phyloP scores from a whole-genome alignment of 371 early-diverging fungal species.

The Blakeslea trispora region DNA sequence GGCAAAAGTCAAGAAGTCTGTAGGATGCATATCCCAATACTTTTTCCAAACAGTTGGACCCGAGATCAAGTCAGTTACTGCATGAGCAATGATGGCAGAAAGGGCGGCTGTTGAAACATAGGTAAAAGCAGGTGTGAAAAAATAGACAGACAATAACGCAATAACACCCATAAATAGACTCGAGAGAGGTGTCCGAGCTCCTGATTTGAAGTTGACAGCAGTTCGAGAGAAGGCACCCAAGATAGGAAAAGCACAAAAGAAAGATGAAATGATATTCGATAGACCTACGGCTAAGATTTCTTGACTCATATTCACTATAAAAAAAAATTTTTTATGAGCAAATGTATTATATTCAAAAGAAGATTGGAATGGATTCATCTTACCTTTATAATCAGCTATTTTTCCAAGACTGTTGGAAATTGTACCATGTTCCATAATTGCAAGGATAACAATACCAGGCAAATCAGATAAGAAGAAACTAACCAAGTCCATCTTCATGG shows the following conservation, averaged over 20 bases:
- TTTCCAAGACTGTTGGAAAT: conserved; percentile 80
- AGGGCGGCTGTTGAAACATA: conserved; percentile 80
- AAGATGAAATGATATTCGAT: conserved; percentile 76
- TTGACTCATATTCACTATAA: conserved; percentile 66
- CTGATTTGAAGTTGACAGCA: conserved; percentile 73
- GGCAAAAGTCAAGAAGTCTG: conserved; percentile 40
- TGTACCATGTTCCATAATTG: conserved; percentile 86
- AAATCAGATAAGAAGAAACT: conserved; percentile 53
- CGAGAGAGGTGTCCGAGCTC: conserved; percentile 74
- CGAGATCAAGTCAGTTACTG: conserved; percentile 62
- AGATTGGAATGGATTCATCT: conserved; percentile 7
- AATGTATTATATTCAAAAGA: not conserved
- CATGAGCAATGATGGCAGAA: conserved; percentile 76
- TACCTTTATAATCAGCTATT: conserved; percentile 54
- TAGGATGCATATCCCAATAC: conserved; percentile 42
- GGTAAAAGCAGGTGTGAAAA: conserved; percentile 80
- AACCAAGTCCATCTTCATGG: conserved; percentile 41
- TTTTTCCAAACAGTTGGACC: conserved; percentile 52
- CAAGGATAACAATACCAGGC: conserved; percentile 69
- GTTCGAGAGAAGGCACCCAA: conserved; percentile 89
- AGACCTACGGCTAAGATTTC: conserved; percentile 83
- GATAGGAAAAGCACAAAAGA: conserved; percentile 81
- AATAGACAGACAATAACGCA: conserved; percentile 73
- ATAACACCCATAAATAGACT: conserved; percentile 76
- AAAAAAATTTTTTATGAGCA: too few relatives aligned